Evolutionary conservation across 352 stramenopile species (phyloP).

Genomic region (Blastocystis hominis): DNA sequence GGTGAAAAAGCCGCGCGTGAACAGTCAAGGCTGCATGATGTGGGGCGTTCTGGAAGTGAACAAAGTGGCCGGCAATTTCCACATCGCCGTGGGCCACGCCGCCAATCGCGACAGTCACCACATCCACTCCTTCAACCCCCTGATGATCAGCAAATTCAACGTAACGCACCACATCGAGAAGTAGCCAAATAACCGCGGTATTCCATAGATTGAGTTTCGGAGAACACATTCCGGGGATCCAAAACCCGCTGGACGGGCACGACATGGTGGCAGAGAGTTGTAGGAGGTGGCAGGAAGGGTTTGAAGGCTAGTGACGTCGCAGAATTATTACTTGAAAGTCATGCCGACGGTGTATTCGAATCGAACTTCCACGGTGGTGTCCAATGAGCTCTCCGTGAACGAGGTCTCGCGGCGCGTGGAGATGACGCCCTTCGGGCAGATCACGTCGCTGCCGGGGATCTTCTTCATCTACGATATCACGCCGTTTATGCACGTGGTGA

Average conservation of each 20-base stretch:
- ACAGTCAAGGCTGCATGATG: slow-evolving; percentile 59
- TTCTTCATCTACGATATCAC: slow-evolving; percentile 84
- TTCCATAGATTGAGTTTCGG: slow-evolving; percentile 55
- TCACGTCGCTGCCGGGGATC: slow-evolving; percentile 68
- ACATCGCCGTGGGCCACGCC: slow-evolving; percentile 77
- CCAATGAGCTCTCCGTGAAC: slow-evolving; percentile 53
- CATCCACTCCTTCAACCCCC: slow-evolving; percentile 75
- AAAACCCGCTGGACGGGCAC: slow-evolving; percentile 50
- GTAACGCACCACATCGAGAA: slow-evolving; percentile 73
- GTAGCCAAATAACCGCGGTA: background rate
- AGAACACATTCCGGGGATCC: slow-evolving; percentile 31
- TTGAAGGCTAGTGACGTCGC: slow-evolving; percentile 50
- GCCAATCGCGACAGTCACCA: slow-evolving; percentile 67
- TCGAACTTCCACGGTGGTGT: background rate
- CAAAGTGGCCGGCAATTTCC: slow-evolving; percentile 77
- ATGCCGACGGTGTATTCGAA: slow-evolving; percentile 68
- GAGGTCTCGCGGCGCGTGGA: slow-evolving; percentile 38
- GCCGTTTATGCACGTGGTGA: slow-evolving; percentile 75
- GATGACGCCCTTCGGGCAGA: slow-evolving; percentile 57
- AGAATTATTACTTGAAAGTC: slow-evolving; percentile 75
- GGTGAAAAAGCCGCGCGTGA: slow-evolving; percentile 68
- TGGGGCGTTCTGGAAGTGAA: slow-evolving; percentile 74
- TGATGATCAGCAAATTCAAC: slow-evolving; percentile 74
- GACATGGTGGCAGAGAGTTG: background rate
- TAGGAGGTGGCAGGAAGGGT: background rate